Evolutionary conservation across 75 land plant genomes (phyloP), one percentile per base, ranked within the genome.

Genomic region (Picea sitchensis): DNA sequence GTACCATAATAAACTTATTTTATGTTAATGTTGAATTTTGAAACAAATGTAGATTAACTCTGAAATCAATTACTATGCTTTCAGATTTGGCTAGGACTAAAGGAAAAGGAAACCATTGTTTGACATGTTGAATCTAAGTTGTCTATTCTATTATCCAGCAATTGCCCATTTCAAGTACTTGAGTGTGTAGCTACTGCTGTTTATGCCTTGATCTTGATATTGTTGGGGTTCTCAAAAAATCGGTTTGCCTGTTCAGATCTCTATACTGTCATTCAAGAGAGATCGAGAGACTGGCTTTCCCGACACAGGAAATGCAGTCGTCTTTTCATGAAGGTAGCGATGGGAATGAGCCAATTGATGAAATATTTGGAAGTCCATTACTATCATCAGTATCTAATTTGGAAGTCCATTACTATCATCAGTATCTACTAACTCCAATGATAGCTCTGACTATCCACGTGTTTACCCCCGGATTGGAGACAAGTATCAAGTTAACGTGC

Each of bases 381-480:
- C 62, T 56, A 44, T 77, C 64, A 20, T 47, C 47, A 26, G 47
- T 23, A 14, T 69, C 74, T 67, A 73, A 71, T 21, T 23, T 71
- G 74, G 36, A 8, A 71, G 74, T 71, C 74, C 74, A n/a, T 71
- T 44, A 38, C 62, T 56, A 44, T 77, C 64, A 20, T 47, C 47
- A 26, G 47, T 23, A 14, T 69, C 74, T 67, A 73, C 78, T 60
- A 74, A 75, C 59, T 57, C 68, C 47, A 59, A 20, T 79, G 83
- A 75, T 68, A 21, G 65, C 34, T 59, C 76, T 80, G 86, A 81
- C 61, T 80, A 73, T 26, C 79, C 76, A 73, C 76, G 41, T 12
- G 13, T 88, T 11, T 54, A 8, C 21, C 88, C 92, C 31, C 84
- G 87, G 73, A 78, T 91, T 6, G 91, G 92, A 59, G 83, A 82